A percentile compares a stretch with the other conserved stretches of the same genome.
phyloP scores from a whole-genome alignment of 306 rosid species.

The Astragalus glycyphyllos region DNA sequence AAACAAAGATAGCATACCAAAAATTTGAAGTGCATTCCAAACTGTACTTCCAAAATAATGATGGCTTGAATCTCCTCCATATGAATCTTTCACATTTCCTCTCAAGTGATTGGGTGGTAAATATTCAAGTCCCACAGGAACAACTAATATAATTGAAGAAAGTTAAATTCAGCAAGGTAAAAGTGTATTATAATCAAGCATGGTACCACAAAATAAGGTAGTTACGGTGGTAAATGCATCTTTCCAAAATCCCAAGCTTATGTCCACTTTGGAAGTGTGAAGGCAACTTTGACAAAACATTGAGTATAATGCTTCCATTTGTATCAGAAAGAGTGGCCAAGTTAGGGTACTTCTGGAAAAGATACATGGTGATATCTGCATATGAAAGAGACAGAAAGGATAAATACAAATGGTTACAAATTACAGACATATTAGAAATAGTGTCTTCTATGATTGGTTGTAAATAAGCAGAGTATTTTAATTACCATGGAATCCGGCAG shows the following conservation, averaged over 20 bases:
- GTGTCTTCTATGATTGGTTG: not conserved
- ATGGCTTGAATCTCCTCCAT: constrained; percentile 34
- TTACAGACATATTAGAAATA: not conserved
- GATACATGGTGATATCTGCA: constrained; percentile 52
- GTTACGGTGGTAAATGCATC: constrained; percentile 53
- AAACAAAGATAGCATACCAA: constrained; percentile 38
- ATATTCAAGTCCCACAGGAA: constrained; percentile 46
- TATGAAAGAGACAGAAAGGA: constrained; percentile 9
- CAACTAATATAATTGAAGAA: constrained; percentile 45
- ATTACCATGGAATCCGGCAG: constrained; percentile 62
- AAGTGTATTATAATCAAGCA: constrained; percentile 33
- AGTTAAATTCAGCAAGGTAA: not conserved
- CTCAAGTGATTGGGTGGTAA: constrained; percentile 37
- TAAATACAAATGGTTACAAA: not conserved
- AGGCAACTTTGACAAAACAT: constrained; percentile 52
- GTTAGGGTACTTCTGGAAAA: constrained; percentile 47
- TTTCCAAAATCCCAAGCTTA: constrained; percentile 53
- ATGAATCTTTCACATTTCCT: constrained; percentile 30
- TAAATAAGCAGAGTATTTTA: constrained; percentile 1
- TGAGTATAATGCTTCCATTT: constrained; percentile 52
- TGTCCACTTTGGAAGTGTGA: constrained; percentile 62
- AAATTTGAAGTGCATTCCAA: constrained; percentile 41
- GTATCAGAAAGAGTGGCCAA: constrained; percentile 45
- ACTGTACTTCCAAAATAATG: constrained; percentile 24
- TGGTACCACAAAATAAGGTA: constrained; percentile 19